Evolutionary conservation across 2,329 filamentous ascomycete genomes (phyloP).

Genomic region (Aspergillus piperis): DNA sequence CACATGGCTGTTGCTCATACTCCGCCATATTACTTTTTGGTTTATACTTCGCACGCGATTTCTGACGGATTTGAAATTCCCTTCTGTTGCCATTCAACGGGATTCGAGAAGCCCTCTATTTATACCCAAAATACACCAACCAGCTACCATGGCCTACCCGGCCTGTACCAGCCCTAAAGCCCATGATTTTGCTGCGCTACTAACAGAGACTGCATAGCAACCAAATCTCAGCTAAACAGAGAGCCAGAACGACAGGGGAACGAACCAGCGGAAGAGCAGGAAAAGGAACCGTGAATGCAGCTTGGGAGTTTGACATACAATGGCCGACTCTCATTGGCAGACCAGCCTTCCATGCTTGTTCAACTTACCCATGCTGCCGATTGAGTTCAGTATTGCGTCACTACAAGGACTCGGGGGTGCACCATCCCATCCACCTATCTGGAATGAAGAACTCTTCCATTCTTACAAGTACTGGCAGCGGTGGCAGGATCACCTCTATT

Average conservation of each 20-base stretch:
- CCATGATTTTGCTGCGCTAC: not conserved
- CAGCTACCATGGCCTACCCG: not conserved
- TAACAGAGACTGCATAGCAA: not conserved
- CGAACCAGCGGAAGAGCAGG: not conserved
- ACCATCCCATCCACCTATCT: not conserved
- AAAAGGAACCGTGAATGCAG: not conserved
- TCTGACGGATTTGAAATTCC: not conserved
- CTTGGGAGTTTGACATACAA: not conserved
- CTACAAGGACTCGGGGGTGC: not conserved
- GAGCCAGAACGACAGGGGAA: not conserved
- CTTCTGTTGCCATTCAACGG: not conserved
- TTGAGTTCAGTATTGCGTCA: constrained; percentile 3
- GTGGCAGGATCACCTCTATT: not conserved
- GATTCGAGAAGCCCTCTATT: too few relatives aligned
- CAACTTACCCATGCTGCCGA: not conserved
- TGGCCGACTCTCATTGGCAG: not conserved
- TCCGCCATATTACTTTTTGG: not conserved
- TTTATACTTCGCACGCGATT: not conserved
- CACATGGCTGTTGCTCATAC: not conserved
- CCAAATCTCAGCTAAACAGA: not conserved
- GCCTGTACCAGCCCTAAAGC: not conserved
- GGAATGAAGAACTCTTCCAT: not conserved
- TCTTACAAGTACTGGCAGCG: not conserved
- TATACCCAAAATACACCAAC: not conserved
- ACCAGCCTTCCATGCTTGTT: not conserved